phyloP scores from a whole-genome alignment of 73 alveolate genomes.

The Paramecium primaurelia region DNA sequence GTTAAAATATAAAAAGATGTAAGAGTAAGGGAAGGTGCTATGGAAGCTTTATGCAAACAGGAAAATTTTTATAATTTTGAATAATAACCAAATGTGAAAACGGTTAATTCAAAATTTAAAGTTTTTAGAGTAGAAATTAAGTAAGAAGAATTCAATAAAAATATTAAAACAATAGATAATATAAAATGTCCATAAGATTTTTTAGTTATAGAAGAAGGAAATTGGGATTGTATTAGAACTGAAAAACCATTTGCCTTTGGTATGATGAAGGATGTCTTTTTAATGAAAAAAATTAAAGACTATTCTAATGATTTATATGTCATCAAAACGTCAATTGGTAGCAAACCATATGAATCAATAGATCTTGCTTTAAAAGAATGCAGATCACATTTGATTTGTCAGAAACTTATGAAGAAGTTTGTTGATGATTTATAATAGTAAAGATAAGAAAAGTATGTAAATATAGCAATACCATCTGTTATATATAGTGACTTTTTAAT shows the following conservation, averaged over 20 bases:
- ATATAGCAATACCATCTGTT: neutral
- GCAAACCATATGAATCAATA: neutral
- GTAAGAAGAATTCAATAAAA: neutral
- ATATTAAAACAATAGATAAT: neutral
- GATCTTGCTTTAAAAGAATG: neutral
- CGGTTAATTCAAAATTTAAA: neutral
- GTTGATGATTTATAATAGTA: neutral
- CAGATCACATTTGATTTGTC: slow-evolving; percentile 3
- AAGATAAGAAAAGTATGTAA: neutral
- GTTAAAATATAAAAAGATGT: neutral
- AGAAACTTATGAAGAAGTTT: neutral
- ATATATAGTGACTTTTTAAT: neutral
- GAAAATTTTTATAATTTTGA: slow-evolving; percentile 13
- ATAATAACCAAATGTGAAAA: neutral
- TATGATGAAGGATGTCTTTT: slow-evolving; percentile 35
- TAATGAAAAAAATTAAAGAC: neutral
- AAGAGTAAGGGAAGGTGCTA: neutral
- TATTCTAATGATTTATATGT: neutral
- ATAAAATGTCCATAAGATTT: neutral
- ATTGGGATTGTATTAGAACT: slow-evolving; percentile 20
- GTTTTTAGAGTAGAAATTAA: neutral
- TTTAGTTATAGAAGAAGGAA: neutral
- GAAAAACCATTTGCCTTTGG: slow-evolving; percentile 40
- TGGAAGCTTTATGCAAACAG: neutral
- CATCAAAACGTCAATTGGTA: neutral